Evolutionary conservation across 148 eudicot genomes (phyloP).

Genomic region (Camellia japonica): DNA sequence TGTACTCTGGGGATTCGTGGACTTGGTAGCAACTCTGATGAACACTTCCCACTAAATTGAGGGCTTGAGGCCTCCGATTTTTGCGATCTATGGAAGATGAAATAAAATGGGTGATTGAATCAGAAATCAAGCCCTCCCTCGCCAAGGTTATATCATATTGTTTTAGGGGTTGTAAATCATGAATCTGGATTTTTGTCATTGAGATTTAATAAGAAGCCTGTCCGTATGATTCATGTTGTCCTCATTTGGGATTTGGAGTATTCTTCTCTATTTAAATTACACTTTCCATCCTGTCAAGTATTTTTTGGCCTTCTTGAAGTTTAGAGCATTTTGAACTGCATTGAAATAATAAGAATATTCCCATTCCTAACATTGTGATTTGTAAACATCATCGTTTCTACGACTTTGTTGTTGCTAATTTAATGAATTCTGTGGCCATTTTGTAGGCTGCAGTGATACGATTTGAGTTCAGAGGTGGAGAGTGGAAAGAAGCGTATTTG

Average conservation of each 20-base stretch:
- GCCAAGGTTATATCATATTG: not conserved
- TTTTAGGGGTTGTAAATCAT: not conserved
- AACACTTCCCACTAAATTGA: not conserved
- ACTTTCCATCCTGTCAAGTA: not conserved
- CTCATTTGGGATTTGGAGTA: not conserved
- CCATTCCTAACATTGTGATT: not conserved
- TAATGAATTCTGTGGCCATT: not conserved
- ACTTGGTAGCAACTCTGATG: not conserved
- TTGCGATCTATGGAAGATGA: not conserved
- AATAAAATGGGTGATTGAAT: not conserved
- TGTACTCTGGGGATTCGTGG: not conserved
- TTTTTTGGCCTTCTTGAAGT: not conserved
- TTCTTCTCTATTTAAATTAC: not conserved
- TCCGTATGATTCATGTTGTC: not conserved
- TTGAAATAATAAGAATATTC: not conserved
- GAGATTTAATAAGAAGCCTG: not conserved
- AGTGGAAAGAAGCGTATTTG: conserved; percentile 70
- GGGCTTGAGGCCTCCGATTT: too few relatives aligned
- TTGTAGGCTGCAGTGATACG: conserved; percentile 83
- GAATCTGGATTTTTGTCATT: not conserved
- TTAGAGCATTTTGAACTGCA: not conserved
- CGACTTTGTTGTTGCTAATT: not conserved
- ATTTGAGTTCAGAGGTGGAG: conserved; percentile 92
- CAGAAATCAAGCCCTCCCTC: not conserved
- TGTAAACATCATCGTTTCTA: not conserved